phyloP scores from a whole-genome alignment of 176 grass and related monocot species.

The Oryza australiensis region DNA sequence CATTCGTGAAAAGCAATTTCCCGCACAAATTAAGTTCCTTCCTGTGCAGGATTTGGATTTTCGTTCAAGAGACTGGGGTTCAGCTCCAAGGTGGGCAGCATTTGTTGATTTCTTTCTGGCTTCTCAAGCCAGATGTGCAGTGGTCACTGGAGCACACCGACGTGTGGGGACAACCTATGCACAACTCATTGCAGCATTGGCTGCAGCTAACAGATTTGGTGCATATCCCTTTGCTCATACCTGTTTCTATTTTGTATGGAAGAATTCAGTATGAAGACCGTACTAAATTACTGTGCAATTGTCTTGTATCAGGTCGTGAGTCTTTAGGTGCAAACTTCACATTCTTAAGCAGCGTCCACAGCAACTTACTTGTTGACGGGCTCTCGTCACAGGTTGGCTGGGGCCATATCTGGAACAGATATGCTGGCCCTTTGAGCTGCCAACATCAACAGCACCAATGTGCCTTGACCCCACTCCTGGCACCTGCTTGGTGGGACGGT shows the following conservation, averaged over 20 bases:
- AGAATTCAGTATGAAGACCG: background rate
- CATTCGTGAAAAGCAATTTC: background rate
- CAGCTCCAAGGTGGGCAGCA: constrained; percentile 82
- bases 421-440: constrained; percentile 68
- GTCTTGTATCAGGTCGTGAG: constrained; percentile 37
- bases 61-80: constrained; percentile 81
- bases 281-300: background rate
- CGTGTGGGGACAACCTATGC: constrained; percentile 78
- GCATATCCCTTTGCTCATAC: background rate
- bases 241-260: background rate
- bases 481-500: constrained; percentile 79
- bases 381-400: constrained; percentile 72
- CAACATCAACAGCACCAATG: constrained; percentile 65
- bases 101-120: constrained; percentile 94
- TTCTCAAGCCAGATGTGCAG: constrained; percentile 59
- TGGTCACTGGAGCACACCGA: constrained; percentile 76
- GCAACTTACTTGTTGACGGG: constrained; percentile 58
- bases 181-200: constrained; percentile 78
- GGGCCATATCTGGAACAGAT: constrained; percentile 93
- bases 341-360: constrained; percentile 89
- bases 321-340: constrained; percentile 48
- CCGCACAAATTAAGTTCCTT: background rate
- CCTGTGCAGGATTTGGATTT: constrained; percentile 48
- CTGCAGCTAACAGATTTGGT: constrained; percentile 68
- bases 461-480: constrained; percentile 63